Base-by-base conservation (phyloP, 495 filamentous ascomycete species). In the Aspergillus panamensis region DNA sequence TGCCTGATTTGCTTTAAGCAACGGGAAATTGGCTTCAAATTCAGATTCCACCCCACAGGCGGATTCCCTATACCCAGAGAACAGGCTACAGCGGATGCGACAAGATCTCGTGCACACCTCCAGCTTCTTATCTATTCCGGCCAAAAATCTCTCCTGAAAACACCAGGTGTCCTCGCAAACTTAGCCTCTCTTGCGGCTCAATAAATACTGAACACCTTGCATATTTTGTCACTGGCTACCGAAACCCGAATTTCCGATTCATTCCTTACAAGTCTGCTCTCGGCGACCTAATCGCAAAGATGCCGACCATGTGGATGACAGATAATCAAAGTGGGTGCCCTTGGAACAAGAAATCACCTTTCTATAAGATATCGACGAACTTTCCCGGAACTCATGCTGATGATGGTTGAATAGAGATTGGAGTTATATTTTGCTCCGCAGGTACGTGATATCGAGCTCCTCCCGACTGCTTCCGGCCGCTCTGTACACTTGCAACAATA, bases 371-470 rank as follows among this genome's bases (percentile, higher is more conserved):
- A 21, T 19, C 20, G 19, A 13, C 13, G 42, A 8, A 10, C 10
- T 16, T 13, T 17, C 12, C 20, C 25, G 19, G 8, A 31, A 37
- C 9, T 8, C 17, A 25, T 43, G 32, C 63, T 68, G 61, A 68
- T 61, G 50, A n/a, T 21, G 40, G 37, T 57, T 43, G 19, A 58
- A 56, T 60, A 98, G 94, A 97, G 75, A 87, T 96, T 63, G 94
- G 94, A 60, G 90, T 96, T 52, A 87, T 90, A 73, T 97, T 97
- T 79, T 96, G 91, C 81, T 91, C 88, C 68, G 91, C 89, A 62
- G 93, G 91, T 94, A 90, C 71, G 47, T 31, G 29, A 13, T 31
- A 31, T 49, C 16, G 29, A 49, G 20, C 10, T 8, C 35, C 35
- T 12, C 35, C 35, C 35, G 35, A 39, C 10, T 30, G 47, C 47